These are phyloP conservation scores for Climacium dendroides DNA, from an alignment of 225 moss, liverwort and hornwort genomes.

Conservation along the genomic window DNA sequence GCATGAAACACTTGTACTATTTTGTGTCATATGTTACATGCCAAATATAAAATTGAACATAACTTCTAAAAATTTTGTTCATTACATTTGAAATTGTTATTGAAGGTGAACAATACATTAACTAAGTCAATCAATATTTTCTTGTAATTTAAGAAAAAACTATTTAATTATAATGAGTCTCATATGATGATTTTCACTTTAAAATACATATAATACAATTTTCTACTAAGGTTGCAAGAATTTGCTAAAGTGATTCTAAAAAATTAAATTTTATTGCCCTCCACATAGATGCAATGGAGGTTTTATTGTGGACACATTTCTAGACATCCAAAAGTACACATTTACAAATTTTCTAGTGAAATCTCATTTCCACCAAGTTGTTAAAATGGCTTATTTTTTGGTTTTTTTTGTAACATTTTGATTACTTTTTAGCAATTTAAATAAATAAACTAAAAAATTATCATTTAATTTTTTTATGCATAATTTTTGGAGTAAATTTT, in stretches of 20 bases:
- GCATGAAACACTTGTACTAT: background rate
- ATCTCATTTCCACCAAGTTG: background rate
- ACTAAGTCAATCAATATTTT: background rate
- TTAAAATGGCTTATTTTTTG: background rate
- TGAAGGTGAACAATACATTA: background rate
- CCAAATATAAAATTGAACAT: background rate
- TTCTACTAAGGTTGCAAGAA: background rate
- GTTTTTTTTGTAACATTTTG: rapidly evolving
- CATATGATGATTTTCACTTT: background rate
- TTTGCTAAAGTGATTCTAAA: background rate
- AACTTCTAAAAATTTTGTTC: background rate
- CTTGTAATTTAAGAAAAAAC: background rate
- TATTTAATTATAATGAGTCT: background rate
- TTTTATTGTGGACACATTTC: background rate
- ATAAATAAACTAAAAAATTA: background rate
- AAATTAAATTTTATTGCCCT: background rate
- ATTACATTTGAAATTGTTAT: background rate
- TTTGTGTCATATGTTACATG: background rate
- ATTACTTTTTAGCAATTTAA: background rate
- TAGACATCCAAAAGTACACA: background rate
- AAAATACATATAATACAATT: background rate
- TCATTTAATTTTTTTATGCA: background rate
- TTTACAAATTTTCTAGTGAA: background rate
- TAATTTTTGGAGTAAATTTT: background rate
- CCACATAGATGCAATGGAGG: background rate